Conservation (phyloP, 768 basidiomycete genomes). For the Phanerodontia chrysosporium region DNA sequence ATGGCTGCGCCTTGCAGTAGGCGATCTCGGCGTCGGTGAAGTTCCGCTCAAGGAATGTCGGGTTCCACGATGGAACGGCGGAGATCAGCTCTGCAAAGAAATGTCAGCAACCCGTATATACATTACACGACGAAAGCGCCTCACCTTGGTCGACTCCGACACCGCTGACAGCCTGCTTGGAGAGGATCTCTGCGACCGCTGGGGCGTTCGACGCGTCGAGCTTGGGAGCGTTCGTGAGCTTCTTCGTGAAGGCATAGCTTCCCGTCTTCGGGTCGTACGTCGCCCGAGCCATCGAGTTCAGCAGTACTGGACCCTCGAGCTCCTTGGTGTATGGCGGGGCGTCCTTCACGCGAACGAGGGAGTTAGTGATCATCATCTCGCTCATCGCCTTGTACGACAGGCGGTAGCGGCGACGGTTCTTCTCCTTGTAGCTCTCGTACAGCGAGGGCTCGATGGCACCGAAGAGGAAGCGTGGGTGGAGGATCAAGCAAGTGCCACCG, state of each 20-base stretch:
- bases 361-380: conserved; percentile 92
- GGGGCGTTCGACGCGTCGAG: conserved; percentile 66
- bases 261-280: conserved; percentile 78
- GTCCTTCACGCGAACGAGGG: conserved; percentile 93
- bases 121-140: conserved; percentile 20
- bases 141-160: conserved; percentile 88
- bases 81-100: conserved; percentile 74
- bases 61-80: conserved; percentile 84
- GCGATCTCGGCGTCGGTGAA: conserved; percentile 85
- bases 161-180: conserved; percentile 53
- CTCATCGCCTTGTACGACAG: conserved; percentile 89
- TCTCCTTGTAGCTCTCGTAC: conserved; percentile 73
- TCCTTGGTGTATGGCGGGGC: conserved; percentile 84
- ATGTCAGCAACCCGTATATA: background rate
- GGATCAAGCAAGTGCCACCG: conserved; percentile 83
- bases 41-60: conserved; percentile 85
- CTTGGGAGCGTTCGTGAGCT: conserved; percentile 47
- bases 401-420: conserved; percentile 61
- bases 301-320: conserved; percentile 78
- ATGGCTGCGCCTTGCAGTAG: conserved; percentile 86
- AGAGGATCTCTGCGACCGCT: conserved; percentile 53
- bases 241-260: conserved; percentile 74
- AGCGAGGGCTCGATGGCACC: conserved; percentile 75
- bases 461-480: conserved; percentile 90
- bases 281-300: conserved; percentile 92